A percentile compares a stretch with the other conserved stretches of the same genome.
phyloP scores from a whole-genome alignment of 306 rosid species.

The Alnus glutinosa region DNA sequence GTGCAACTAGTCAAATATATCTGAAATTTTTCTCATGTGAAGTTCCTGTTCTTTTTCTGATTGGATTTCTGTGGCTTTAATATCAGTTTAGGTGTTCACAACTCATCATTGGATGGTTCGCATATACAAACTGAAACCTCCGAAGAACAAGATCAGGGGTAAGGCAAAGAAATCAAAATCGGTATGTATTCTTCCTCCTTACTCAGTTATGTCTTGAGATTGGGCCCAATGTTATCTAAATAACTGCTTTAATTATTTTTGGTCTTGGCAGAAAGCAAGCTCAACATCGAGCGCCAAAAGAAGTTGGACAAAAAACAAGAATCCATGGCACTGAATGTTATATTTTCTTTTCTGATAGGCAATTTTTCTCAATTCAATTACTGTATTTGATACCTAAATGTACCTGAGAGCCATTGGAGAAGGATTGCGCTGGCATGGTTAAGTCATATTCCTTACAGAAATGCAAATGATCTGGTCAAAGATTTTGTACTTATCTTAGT shows the following conservation, averaged over 20 bases:
- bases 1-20: neutral
- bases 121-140: conserved; percentile 88
- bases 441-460: conserved; percentile 15
- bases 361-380: conserved; percentile 13
- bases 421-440: conserved; percentile 25
- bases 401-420: conserved; percentile 2
- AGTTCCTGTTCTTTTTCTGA: conserved; percentile 14
- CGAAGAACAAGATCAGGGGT: conserved; percentile 87
- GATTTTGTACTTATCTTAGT: neutral
- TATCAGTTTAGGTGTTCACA: conserved; percentile 76
- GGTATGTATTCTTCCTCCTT: conserved; percentile 38
- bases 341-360: conserved; percentile 21
- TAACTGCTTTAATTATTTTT: conserved; percentile 25
- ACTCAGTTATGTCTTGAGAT: neutral
- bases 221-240: neutral
- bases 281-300: conserved; percentile 48
- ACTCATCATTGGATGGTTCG: conserved; percentile 99
- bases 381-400: conserved; percentile 28
- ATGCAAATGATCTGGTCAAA: conserved; percentile 17
- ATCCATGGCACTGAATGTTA: conserved; percentile 62
- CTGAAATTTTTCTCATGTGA: neutral
- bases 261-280: conserved; percentile 69
- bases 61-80: neutral
- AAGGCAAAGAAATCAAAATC: conserved; percentile 75
- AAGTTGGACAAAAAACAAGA: conserved; percentile 48